Evolutionary conservation across 2,329 filamentous ascomycete genomes (phyloP), one percentile per base, ranked within the genome.

Genomic region (Hypoxylon sp.): DNA sequence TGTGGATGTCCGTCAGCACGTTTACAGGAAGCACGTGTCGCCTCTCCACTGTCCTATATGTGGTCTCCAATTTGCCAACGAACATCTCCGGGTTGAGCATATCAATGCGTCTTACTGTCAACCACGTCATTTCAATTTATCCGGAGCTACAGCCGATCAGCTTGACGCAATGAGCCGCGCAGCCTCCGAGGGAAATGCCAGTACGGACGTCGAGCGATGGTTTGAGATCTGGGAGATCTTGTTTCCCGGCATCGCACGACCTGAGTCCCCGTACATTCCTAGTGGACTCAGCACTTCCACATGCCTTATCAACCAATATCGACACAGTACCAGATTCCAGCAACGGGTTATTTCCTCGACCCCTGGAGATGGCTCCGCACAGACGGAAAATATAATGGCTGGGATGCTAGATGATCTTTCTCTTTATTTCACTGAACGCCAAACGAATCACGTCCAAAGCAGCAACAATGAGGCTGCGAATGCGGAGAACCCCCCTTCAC

Each of bases 1-100:
- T 19, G 30, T 17, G 2, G 58, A 66, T 30, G 58, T 66, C 6
- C 48, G 58, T 4, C 63, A 59, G 13, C 63, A 66, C 21, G 50
- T 66, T 7, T 0, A 10, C 4, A 59, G 63, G 48, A 49, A 23
- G 7, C 63, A 66, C 50, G 2, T 36, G 2, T 7, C 17, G 14
- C 38, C 32, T 10, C 30, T 28, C 11, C 13, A 53, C 14, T 66
- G 63, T 30, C 32, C 52, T 4, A 30, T 4, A 9, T 66, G 63
- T n/a, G 63, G 63, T 11, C 23, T 13, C 6, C 4, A 38, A 21
- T 65, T 61, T n/a, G 23, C 17, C 11, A 49, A 51, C 10, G 34
- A 51, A 19, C 7, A 10, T 5, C 10, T 5, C 17, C 30, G 36
- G n/a, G 25, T 52, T 28, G 13, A n/a, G 13, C 63, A 65, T 41